These are phyloP conservation scores for Lasiosphaeriaceae sp. DNA, from an alignment of 495 filamentous ascomycete genomes.

Conservation along the genomic window DNA sequence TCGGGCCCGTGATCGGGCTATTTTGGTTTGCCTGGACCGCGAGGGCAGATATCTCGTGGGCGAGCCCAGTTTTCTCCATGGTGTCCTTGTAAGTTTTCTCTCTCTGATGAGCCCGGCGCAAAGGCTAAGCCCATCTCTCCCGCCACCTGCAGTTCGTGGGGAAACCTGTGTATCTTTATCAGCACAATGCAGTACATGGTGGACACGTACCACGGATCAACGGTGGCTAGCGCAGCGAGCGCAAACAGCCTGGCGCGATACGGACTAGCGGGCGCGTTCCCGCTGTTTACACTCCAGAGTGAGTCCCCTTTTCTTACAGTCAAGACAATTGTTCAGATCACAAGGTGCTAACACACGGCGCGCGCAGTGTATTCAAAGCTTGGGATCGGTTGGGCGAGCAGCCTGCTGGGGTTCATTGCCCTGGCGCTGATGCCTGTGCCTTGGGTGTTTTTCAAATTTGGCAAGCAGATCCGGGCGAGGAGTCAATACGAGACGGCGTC, in stretches of 20 bases:
- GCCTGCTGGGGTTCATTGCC: conserved; percentile 56
- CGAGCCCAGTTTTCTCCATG: conserved; percentile 46
- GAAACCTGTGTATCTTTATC: conserved; percentile 37
- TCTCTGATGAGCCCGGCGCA: background rate
- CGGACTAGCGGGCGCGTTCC: conserved; percentile 57
- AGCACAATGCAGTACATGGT: conserved; percentile 48
- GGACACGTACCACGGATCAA: conserved; percentile 55
- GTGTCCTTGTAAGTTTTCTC: conserved; percentile 46
- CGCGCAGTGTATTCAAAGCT: conserved; percentile 57
- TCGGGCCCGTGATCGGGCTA: conserved; percentile 51
- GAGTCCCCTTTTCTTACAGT: conserved; percentile 15
- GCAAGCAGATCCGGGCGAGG: conserved; percentile 41
- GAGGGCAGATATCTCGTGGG: conserved; percentile 33
- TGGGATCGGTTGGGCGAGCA: conserved; percentile 58
- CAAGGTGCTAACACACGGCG: background rate
- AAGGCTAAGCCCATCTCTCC: background rate
- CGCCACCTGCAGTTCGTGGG: conserved; percentile 44
- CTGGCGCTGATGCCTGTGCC: conserved; percentile 56
- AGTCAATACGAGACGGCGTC: conserved; percentile 38
- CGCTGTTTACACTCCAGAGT: conserved; percentile 60
- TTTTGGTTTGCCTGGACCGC: conserved; percentile 50
- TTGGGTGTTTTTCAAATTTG: conserved; percentile 49
- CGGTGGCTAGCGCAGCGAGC: conserved; percentile 57
- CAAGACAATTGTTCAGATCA: background rate
- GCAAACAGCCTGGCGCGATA: conserved; percentile 66